These are phyloP conservation scores for Vigna trinervia DNA, from an alignment of 306 rosid species.

Conservation along the genomic window DNA sequence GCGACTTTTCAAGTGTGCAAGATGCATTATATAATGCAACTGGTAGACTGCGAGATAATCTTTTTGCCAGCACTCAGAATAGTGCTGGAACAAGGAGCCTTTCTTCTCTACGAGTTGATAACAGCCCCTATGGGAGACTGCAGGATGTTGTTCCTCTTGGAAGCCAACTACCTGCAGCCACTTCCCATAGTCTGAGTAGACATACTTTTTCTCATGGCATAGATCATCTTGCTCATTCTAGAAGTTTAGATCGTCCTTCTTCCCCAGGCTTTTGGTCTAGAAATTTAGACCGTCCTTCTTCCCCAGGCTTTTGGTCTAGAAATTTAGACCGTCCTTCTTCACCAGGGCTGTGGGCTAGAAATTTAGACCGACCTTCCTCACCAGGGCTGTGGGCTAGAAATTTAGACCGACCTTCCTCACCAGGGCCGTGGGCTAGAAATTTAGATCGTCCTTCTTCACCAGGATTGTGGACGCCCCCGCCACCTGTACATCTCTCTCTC, in stretches of 20 bases:
- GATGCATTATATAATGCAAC: slow-evolving; percentile 93
- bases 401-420: slow-evolving; percentile 73
- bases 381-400: slow-evolving; percentile 75
- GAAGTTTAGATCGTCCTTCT: slow-evolving; percentile 69
- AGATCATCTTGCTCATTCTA: slow-evolving; percentile 63
- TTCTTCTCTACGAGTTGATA: slow-evolving; percentile 60
- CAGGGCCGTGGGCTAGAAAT: slow-evolving; percentile 73
- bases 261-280: slow-evolving; percentile 80
- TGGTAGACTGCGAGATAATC: slow-evolving; percentile 90
- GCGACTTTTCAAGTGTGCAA: slow-evolving; percentile 87
- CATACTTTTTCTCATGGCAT: slow-evolving; percentile 65
- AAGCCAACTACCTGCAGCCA: slow-evolving; percentile 50
- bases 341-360: slow-evolving; percentile 74
- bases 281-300: slow-evolving; percentile 68
- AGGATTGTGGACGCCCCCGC: slow-evolving; percentile 69
- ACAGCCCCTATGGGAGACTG: slow-evolving; percentile 69
- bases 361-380: slow-evolving; percentile 70
- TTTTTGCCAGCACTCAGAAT: slow-evolving; percentile 63
- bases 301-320: slow-evolving; percentile 78
- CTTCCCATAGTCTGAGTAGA: slow-evolving; percentile 56
- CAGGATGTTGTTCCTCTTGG: slow-evolving; percentile 62
- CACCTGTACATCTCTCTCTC: slow-evolving; percentile 48
- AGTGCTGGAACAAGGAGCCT: slow-evolving; percentile 64
- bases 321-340: slow-evolving; percentile 71
- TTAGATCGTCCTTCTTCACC: slow-evolving; percentile 77